Percentiles rank a stretch among this genome's conserved stretches.
phyloP scores from a whole-genome alignment of 306 rosid species.

The Quercus cerris region DNA sequence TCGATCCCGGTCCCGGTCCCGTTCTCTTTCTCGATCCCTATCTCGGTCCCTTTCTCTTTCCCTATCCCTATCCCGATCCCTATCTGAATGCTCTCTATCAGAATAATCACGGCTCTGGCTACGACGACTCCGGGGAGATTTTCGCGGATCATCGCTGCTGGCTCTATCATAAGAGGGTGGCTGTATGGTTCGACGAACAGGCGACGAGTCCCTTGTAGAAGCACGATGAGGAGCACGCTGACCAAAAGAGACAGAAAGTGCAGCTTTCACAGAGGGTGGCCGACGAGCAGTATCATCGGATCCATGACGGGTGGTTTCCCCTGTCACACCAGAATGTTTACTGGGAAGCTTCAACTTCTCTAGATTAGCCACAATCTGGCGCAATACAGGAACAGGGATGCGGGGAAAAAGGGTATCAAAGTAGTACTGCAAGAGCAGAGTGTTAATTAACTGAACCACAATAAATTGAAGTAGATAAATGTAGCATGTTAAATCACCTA shows the following conservation, averaged over 20 bases:
- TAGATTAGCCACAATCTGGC: conserved; percentile 76
- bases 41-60: conserved; percentile 33
- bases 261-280: conserved; percentile 97
- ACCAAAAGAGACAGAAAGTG: conserved; percentile 97
- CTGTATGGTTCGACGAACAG: conserved; percentile 76
- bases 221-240: conserved; percentile 99
- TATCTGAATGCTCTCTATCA: conserved; percentile 45
- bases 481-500: background rate
- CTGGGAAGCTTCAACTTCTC: conserved; percentile 84
- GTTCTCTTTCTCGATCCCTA: conserved; percentile 29
- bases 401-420: conserved; percentile 98
- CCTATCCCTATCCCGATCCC: conserved; percentile 11
- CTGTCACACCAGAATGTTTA: conserved; percentile 75
- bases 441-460: conserved; percentile 21
- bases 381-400: conserved; percentile 93
- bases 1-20: background rate
- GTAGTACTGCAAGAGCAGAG: conserved; percentile 72
- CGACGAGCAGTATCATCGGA: conserved; percentile 98
- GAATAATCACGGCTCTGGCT: conserved; percentile 81
- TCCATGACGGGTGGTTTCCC: conserved; percentile 84
- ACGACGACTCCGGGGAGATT: conserved; percentile 52
- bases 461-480: background rate
- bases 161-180: conserved; percentile 54
- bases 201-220: conserved; percentile 94
- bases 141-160: conserved; percentile 45